These are phyloP conservation scores for Calonectria multiphialidica DNA, from an alignment of 2,329 filamentous ascomycete species.

Conservation along the genomic window DNA sequence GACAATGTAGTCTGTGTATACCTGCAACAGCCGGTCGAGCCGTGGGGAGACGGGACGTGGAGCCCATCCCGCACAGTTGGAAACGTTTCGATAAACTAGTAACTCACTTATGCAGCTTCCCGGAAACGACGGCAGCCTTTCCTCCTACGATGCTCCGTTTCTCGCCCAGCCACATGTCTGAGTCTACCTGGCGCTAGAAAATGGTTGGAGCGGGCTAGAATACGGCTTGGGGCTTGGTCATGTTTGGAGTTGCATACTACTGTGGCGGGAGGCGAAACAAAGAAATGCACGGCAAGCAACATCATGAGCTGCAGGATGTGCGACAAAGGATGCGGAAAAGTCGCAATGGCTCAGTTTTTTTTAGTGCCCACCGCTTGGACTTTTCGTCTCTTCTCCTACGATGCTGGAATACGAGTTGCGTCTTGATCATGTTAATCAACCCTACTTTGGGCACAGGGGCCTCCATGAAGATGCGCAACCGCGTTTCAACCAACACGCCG, in stretches of 20 bases:
- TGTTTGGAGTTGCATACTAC: neutral
- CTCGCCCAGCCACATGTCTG: neutral
- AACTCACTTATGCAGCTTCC: slow-evolving; percentile 2
- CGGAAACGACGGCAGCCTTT: neutral
- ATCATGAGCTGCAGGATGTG: neutral
- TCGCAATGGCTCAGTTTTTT: neutral
- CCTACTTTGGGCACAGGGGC: neutral
- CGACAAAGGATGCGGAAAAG: neutral
- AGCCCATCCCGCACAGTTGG: neutral
- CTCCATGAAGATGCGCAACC: slow-evolving; percentile 19
- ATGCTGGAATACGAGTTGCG: neutral
- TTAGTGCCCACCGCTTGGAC: neutral
- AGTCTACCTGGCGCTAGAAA: neutral
- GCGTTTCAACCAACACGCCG: slow-evolving; percentile 28
- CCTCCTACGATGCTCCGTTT: neutral
- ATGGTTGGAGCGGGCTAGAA: neutral
- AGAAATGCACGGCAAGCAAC: neutral
- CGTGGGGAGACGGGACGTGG: neutral
- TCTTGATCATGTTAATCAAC: neutral
- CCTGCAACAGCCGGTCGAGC: neutral
- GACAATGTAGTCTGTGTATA: neutral
- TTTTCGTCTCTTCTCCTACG: neutral
- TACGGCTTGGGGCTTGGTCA: neutral
- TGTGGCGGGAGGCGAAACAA: neutral
- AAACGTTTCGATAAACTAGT: neutral